Evolutionary conservation across 2,329 filamentous ascomycete genomes (phyloP).

Genomic region (Diaporthe citrichinensis): DNA sequence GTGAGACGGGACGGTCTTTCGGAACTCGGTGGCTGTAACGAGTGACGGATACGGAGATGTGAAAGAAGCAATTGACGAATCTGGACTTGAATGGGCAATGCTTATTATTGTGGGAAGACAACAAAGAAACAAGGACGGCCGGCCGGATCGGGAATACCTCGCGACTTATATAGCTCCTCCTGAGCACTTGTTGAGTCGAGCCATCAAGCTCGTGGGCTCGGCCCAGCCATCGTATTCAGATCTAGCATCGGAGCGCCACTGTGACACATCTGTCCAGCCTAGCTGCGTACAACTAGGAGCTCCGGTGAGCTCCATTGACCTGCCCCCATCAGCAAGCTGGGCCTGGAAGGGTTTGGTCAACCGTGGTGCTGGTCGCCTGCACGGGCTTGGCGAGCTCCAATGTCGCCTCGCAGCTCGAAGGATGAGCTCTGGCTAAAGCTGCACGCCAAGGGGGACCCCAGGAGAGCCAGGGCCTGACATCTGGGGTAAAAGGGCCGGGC

Average conservation of each 20-base stretch:
- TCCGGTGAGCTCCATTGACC: not conserved
- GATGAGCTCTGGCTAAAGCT: slow-evolving; percentile 24
- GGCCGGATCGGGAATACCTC: slow-evolving; percentile 26
- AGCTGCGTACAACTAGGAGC: not conserved
- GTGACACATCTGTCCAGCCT: slow-evolving; percentile 5
- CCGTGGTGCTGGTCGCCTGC: slow-evolving; percentile 26
- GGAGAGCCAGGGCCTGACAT: slow-evolving; percentile 2
- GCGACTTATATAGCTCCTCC: slow-evolving; percentile 13
- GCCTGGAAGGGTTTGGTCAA: slow-evolving; percentile 23
- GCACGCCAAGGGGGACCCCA: slow-evolving; percentile 7
- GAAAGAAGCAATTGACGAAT: not conserved
- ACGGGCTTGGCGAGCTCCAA: slow-evolving; percentile 19
- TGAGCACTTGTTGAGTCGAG: slow-evolving; percentile 17
- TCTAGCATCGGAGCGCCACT: slow-evolving; percentile 17
- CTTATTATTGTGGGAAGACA: not conserved
- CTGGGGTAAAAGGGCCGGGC: slow-evolving; percentile 30
- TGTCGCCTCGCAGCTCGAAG: slow-evolving; percentile 14
- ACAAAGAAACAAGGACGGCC: not conserved
- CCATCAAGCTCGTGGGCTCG: slow-evolving; percentile 8
- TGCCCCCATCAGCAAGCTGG: slow-evolving; percentile 14
- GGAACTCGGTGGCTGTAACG: slow-evolving; percentile 1
- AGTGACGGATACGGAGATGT: not conserved
- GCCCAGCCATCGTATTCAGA: slow-evolving; percentile 28
- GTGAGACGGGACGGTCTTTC: not conserved
- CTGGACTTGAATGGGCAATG: not conserved